A percentile compares a stretch with the other conserved stretches of the same genome.
Evolutionary conservation across 2,329 filamentous ascomycete genomes (phyloP).

Genomic region (Xylariaceae sp.): DNA sequence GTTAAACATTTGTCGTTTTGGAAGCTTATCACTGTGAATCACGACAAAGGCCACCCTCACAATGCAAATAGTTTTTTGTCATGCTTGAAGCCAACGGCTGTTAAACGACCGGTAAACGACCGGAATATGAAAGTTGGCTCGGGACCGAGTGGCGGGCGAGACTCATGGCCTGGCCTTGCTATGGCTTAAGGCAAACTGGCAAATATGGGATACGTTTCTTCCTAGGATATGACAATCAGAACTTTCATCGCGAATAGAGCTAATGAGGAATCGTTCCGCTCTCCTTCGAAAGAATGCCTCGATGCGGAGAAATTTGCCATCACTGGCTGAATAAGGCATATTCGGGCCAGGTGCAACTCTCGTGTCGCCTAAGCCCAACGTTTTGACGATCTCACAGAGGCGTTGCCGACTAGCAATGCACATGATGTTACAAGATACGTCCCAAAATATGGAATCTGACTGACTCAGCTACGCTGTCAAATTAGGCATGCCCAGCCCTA

Average conservation of each 20-base stretch:
- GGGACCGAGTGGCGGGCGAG: neutral
- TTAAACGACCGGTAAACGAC: no score
- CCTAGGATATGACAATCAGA: neutral
- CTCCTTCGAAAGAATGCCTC: neutral
- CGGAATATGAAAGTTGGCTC: neutral
- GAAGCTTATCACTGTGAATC: neutral
- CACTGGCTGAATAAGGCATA: slow-evolving; percentile 19
- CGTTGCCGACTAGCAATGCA: neutral
- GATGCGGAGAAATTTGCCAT: neutral
- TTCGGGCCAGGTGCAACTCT: neutral
- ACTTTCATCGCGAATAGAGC: neutral
- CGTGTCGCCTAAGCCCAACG: neutral
- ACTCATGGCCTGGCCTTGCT: neutral
- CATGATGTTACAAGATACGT: slow-evolving; percentile 4
- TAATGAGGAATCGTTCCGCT: neutral
- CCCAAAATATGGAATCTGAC: neutral
- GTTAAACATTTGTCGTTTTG: no score
- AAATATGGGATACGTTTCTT: neutral
- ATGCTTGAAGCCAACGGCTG: neutral
- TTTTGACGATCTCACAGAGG: slow-evolving; percentile 12
- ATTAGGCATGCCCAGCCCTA: slow-evolving; percentile 15
- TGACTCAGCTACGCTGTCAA: neutral
- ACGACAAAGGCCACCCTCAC: neutral
- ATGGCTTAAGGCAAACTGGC: neutral
- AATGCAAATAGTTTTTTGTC: neutral